Conservation (phyloP, 2,329 filamentous ascomycete genomes). For the Corynespora cassiicola region DNA sequence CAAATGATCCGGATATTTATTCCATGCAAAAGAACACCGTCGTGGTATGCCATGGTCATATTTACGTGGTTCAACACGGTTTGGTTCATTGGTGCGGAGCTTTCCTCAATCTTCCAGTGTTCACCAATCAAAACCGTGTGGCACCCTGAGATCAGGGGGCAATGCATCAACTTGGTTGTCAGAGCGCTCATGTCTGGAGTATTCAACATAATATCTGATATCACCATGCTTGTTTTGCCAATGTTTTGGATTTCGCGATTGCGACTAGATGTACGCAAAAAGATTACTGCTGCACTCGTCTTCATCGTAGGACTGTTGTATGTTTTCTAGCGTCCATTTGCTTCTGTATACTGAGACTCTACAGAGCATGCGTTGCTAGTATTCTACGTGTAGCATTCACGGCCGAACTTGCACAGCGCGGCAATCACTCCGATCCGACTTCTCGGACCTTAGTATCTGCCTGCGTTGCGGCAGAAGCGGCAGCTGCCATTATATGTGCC, state of each 20-base stretch:
- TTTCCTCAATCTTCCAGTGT: too few species aligned
- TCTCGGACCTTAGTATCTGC: not conserved
- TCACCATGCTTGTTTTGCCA: conserved; percentile 1
- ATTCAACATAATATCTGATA: conserved; percentile 3
- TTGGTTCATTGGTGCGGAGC: too few species aligned
- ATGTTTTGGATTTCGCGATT: conserved; percentile 5
- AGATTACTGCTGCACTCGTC: conserved; percentile 1
- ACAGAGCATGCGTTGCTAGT: conserved; percentile 2
- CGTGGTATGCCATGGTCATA: too few species aligned
- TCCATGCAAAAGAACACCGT: too few species aligned
- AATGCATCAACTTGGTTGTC: too few species aligned
- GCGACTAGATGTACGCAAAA: not conserved
- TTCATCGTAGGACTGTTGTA: conserved; percentile 1
- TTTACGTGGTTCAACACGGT: too few species aligned
- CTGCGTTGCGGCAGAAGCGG: not conserved
- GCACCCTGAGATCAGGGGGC: too few species aligned
- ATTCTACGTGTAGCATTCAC: conserved; percentile 2
- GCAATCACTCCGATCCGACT: not conserved
- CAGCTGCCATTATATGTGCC: conserved; percentile 1
- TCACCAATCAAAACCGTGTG: too few species aligned
- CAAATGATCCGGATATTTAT: too few species aligned
- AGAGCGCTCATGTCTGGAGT: too few species aligned
- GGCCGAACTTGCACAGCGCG: not conserved
- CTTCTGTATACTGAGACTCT: not conserved
- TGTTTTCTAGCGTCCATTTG: too few species aligned